These are phyloP conservation scores for Cladorrhinum samala DNA, from an alignment of 495 filamentous ascomycete species.

Conservation along the genomic window DNA sequence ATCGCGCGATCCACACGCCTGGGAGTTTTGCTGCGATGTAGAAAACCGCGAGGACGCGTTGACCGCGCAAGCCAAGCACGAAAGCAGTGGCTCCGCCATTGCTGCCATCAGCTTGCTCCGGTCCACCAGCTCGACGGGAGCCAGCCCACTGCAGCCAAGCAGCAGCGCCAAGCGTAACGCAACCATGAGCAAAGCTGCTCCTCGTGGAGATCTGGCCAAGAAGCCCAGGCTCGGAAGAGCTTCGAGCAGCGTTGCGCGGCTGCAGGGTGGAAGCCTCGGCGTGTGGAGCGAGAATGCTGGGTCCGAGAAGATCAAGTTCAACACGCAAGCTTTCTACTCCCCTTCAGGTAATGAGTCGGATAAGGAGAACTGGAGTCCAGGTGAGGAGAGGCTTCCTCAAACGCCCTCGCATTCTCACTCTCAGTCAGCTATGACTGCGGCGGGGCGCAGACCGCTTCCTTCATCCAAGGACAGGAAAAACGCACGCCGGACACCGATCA, in stretches of 20 bases:
- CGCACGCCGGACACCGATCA: constrained; percentile 30
- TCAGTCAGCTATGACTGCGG: neutral
- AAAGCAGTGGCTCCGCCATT: constrained; percentile 63
- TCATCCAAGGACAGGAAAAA: constrained; percentile 17
- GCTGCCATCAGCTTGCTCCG: constrained; percentile 67
- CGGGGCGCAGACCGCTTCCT: constrained; percentile 18
- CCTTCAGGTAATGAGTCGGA: constrained; percentile 63
- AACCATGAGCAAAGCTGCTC: constrained; percentile 38
- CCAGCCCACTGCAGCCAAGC: constrained; percentile 38
- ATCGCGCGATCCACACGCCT: constrained; percentile 74
- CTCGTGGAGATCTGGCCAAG: constrained; percentile 45
- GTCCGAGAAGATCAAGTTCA: constrained; percentile 44
- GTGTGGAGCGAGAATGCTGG: constrained; percentile 28
- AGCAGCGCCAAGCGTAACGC: constrained; percentile 56
- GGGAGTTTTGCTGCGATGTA: constrained; percentile 75
- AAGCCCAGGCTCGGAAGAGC: constrained; percentile 61
- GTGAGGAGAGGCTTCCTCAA: constrained; percentile 41
- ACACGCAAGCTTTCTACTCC: constrained; percentile 24
- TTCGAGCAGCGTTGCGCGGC: constrained; percentile 58
- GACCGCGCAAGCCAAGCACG: constrained; percentile 63
- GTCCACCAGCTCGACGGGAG: constrained; percentile 51
- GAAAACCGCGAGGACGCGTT: constrained; percentile 62
- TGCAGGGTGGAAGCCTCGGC: constrained; percentile 47
- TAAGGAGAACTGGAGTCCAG: constrained; percentile 82
- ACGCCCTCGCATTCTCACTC: constrained; percentile 19